Base-by-base conservation (phyloP, 108 stramenopile species). In the Mayamaea pseudoterrestris region DNA sequence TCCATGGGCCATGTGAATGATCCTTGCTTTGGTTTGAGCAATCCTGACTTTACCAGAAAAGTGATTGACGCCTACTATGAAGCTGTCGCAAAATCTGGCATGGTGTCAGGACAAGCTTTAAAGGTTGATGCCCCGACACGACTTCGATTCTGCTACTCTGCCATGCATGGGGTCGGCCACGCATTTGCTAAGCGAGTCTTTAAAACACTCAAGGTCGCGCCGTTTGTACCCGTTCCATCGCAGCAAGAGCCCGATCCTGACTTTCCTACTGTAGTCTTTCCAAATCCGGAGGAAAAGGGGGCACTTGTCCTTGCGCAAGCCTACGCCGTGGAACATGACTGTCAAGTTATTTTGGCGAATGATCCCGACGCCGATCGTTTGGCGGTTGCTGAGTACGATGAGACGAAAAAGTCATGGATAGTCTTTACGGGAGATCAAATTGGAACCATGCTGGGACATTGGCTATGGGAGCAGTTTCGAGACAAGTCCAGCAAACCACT, bases 321-420 rank as follows among this genome's bases (percentile, higher is more conserved):
- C 0, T 78, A 72, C 73, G 85, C 95, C 1, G 50, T 62, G 23
- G 47, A 63, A 24, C 66, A 80, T 18, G 26, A 44, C 3, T 85
- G 80, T 51, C 58, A 83, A 20, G 57, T 98, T 25, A 76, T 98
- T 4, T 46, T 98, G 39, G 97, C 95, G 36, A 98, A 98, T 61
- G 97, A 98, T 60, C 97, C 97, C 4, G 97, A 98, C 66, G 97
- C 95, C 3, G 97, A 98, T 77, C 63, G 97, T 43, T 59, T 98
- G 37, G 97, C 94, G 30, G 93, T 93, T 11, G 94, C 95, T 0
- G 97, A 98, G 55, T 61, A 50, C n/a, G 50, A 60, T 47, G 51
- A 58, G 37, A 41, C 61, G 0, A 69, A 61, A 27, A 77, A 78
- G 34, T 60, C 61, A 44, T 98, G 95, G 95, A 74, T 69, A 12